Evolutionary conservation across 805 yeast genomes (phyloP).

Genomic region (Kodamaea laetipori): DNA sequence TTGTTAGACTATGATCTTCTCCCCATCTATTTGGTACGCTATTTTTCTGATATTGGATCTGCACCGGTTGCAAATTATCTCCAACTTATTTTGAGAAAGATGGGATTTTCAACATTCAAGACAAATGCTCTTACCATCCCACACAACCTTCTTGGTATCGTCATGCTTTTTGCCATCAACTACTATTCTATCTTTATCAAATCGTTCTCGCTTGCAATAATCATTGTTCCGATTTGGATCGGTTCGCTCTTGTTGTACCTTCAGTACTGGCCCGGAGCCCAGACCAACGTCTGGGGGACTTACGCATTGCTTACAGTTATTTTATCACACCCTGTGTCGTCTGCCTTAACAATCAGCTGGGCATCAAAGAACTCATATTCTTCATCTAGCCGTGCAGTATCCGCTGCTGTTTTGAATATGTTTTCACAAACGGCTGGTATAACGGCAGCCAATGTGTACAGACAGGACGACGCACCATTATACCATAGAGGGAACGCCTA

Average conservation of each 20-base stretch:
- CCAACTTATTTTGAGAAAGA: slow-evolving; percentile 15
- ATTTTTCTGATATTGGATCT: slow-evolving; percentile 18
- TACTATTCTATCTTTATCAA: slow-evolving; percentile 26
- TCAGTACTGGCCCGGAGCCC: slow-evolving; percentile 48
- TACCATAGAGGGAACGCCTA: slow-evolving; percentile 59
- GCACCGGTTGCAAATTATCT: slow-evolving; percentile 15
- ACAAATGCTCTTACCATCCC: slow-evolving; percentile 59
- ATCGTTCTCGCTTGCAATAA: slow-evolving; percentile 25
- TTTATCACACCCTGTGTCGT: slow-evolving; percentile 52
- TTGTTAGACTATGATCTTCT: slow-evolving; percentile 36
- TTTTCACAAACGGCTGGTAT: slow-evolving; percentile 61
- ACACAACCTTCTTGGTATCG: slow-evolving; percentile 32
- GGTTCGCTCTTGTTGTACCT: slow-evolving; percentile 26
- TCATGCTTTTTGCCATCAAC: slow-evolving; percentile 20
- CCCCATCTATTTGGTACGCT: slow-evolving; percentile 21
- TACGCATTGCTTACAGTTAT: slow-evolving; percentile 40
- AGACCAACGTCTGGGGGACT: slow-evolving; percentile 45
- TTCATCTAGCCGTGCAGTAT: slow-evolving; percentile 61
- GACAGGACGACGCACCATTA: slow-evolving; percentile 57
- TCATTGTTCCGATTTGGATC: slow-evolving; percentile 28
- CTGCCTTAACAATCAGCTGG: slow-evolving; percentile 61
- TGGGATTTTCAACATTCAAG: slow-evolving; percentile 56
- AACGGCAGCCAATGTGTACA: slow-evolving; percentile 56
- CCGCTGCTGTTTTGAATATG: slow-evolving; percentile 68
- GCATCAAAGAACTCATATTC: slow-evolving; percentile 63